Evolutionary conservation across 1,139 yeast genomes (phyloP).

Genomic region (Kodamaea fungicola): DNA sequence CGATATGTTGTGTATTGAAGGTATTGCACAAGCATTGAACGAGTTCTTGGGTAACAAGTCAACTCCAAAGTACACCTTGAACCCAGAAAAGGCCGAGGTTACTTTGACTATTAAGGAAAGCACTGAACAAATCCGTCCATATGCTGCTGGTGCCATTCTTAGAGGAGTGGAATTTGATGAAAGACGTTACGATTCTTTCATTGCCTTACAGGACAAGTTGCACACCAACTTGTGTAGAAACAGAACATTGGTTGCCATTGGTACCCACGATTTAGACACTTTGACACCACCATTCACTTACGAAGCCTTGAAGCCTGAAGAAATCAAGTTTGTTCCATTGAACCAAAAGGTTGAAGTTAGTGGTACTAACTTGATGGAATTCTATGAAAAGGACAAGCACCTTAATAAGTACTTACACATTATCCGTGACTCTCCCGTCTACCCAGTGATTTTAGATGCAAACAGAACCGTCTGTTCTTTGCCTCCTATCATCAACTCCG

Average conservation of each 20-base stretch:
- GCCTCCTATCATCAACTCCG: conserved; percentile 96
- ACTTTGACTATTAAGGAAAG: conserved; percentile 73
- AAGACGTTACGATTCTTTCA: conserved; percentile 88
- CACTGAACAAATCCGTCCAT: conserved; percentile 76
- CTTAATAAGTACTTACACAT: conserved; percentile 85
- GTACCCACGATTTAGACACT: conserved; percentile 92
- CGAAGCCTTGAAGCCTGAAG: conserved; percentile 78
- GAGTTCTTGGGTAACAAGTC: conserved; percentile 72
- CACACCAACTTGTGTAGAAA: conserved; percentile 95
- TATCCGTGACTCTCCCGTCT: conserved; percentile 83
- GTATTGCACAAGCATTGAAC: conserved; percentile 91
- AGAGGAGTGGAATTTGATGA: conserved; percentile 79
- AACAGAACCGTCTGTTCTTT: conserved; percentile 79
- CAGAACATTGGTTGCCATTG: conserved; percentile 96
- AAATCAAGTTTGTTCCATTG: conserved; percentile 76
- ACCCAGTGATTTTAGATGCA: conserved; percentile 84
- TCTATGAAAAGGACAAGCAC: conserved; percentile 87
- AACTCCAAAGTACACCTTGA: conserved; percentile 65
- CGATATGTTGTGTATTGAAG: conserved; percentile 97
- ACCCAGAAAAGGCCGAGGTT: conserved; percentile 58
- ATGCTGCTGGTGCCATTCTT: conserved; percentile 89
- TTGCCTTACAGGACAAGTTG: conserved; percentile 91
- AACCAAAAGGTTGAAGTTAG: conserved; percentile 77
- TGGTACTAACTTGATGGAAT: conserved; percentile 81
- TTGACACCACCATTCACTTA: conserved; percentile 83